A percentile compares a stretch with the other conserved stretches of the same genome.
These are phyloP conservation scores for Mallotus japonicus DNA, from an alignment of 441 rosid genomes.

Conservation along the genomic window DNA sequence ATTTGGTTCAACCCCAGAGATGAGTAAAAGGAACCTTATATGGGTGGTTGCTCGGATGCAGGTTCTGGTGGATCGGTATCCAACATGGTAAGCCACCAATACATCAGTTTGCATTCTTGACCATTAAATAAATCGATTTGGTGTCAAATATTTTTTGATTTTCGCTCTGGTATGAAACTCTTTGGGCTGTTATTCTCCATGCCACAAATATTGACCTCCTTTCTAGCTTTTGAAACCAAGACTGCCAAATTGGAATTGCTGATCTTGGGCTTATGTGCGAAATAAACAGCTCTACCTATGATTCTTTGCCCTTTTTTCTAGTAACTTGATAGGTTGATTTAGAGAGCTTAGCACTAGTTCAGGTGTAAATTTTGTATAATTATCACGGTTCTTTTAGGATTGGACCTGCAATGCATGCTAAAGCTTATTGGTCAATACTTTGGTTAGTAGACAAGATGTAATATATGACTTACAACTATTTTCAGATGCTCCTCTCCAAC, in stretches of 20 bases:
- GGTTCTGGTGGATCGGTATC: constrained; percentile 87
- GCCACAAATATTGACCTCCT: neutral
- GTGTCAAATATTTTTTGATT: neutral
- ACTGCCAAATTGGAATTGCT: neutral
- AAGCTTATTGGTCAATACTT: neutral
- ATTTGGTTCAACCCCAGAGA: constrained; percentile 96
- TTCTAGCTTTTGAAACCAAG: neutral
- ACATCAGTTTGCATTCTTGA: neutral
- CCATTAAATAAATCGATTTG: constrained; percentile 1
- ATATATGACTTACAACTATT: neutral
- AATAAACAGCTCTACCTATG: neutral
- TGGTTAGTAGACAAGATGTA: neutral
- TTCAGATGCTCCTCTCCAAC: neutral
- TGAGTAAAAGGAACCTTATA: constrained; percentile 86
- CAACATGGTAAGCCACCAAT: constrained; percentile 66
- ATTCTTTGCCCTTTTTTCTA: neutral
- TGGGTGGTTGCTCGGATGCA: constrained; percentile 98
- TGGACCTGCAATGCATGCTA: neutral
- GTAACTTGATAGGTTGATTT: neutral
- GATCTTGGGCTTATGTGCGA: neutral
- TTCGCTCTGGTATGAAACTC: neutral
- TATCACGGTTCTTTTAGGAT: neutral
- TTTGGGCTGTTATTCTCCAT: neutral
- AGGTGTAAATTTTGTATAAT: neutral
- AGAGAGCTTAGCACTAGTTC: neutral